Evolutionary conservation across 176 grass and related monocot genomes (phyloP).

Genomic region (Puccinellia tenuiflora): DNA sequence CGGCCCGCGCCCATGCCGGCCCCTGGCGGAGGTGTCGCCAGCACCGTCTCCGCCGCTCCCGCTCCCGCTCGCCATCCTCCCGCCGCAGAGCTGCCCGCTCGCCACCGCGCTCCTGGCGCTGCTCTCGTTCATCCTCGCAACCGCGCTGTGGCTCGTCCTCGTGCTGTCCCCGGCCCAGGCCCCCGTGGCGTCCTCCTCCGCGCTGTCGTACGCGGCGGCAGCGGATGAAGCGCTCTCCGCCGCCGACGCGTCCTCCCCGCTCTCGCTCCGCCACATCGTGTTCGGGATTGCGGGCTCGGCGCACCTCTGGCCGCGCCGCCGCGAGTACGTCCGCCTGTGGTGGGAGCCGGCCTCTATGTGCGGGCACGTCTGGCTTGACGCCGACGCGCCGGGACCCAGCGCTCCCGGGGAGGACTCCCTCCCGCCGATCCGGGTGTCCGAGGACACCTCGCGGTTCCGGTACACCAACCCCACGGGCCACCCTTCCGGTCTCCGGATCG

Average conservation of each 20-base stretch:
- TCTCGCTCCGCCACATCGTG: constrained; percentile 62
- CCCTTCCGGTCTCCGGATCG: constrained; percentile 91
- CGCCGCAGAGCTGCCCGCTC: constrained; percentile 23
- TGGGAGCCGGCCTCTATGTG: constrained; percentile 71
- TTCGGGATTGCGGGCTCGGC: constrained; percentile 92
- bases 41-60: constrained; percentile 28
- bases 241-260: constrained; percentile 18
- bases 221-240: neutral
- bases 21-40: no score
- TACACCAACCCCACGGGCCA: constrained; percentile 97
- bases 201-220: neutral
- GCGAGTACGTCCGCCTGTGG: constrained; percentile 83
- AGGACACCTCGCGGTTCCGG: constrained; percentile 86
- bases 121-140: constrained; percentile 35
- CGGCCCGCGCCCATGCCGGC: no score
- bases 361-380: constrained; percentile 77
- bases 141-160: constrained; percentile 37
- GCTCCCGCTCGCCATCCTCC: constrained; percentile 40
- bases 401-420: constrained; percentile 32
- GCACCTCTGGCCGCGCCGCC: constrained; percentile 75
- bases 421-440: constrained; percentile 78
- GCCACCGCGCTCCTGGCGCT: constrained; percentile 19
- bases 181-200: neutral
- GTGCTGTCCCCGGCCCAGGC: constrained; percentile 7
- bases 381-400: constrained; percentile 29